Base-by-base conservation (phyloP, 257 asterid genomes). In the Scutellaria baicalensis region DNA sequence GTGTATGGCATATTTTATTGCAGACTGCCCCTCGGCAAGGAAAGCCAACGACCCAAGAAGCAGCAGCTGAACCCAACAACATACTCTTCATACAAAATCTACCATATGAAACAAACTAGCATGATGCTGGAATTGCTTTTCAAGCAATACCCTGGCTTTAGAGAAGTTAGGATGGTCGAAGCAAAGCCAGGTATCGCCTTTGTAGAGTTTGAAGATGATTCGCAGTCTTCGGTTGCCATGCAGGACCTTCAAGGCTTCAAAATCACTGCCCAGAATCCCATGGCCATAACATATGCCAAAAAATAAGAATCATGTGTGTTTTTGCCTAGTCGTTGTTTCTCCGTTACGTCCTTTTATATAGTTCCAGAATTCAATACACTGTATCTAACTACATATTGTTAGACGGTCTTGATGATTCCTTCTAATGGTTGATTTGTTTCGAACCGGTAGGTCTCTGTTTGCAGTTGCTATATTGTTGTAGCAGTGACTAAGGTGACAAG, bases 141-240 rank as follows among this genome's bases (percentile, higher is more conserved):
- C 90, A 91, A 91, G 56, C 97, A 94, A 70, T 94, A 88, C 78
- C 96, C 93, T 33, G 99, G 99, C 10, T 94, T 89, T 59, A 87
- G 86, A 70, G 99, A 94, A 88, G 99, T 94, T 72, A 83, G 99
- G 66, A 91, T 91, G 97, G 88, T 88, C 8, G 97, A 86, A 21
- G 96, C 99, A 10, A 93, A 93, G 65, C 99, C 99, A 4, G 99
- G 99, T 55, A 94, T 94, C 14, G 97, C 99, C 8, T 94, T 94
- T 38, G 97, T 94, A 6, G 99, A 94, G 86, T 94, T 80, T 64
- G 97, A 89, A 11, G 95, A 94, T 4, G 99, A 91, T 69, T 59
- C 80, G 1, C 93, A 85, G 80, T 89, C 99, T 12, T 88, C 97
- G 8, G 86, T 89, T 39, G 99, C 99, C 75, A 91, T 93, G 99